Conservation (phyloP, 768 basidiomycete genomes). For the Phylloporus sp. region DNA sequence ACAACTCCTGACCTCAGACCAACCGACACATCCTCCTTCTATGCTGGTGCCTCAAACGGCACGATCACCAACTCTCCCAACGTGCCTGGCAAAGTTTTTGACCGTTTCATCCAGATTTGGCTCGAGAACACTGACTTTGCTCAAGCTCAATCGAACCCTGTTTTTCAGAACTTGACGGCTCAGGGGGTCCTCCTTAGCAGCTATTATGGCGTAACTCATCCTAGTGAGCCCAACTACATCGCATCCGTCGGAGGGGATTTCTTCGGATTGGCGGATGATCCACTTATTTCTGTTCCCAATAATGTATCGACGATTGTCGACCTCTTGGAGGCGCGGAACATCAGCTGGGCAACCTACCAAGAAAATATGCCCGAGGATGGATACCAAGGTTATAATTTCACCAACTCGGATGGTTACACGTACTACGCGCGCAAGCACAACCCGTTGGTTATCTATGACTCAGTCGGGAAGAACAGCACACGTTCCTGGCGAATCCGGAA, state of each 20-base stretch:
- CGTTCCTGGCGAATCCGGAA: conserved; percentile 48
- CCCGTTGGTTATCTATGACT: conserved; percentile 49
- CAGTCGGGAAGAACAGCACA: conserved; percentile 38
- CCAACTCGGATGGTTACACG: conserved; percentile 32
- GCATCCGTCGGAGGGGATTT: conserved; percentile 48
- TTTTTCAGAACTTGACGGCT: conserved; percentile 38
- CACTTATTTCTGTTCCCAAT: conserved; percentile 29
- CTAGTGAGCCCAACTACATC: conserved; percentile 57
- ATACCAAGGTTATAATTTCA: conserved; percentile 38
- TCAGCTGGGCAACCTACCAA: conserved; percentile 60
- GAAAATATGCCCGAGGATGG: conserved; percentile 53
- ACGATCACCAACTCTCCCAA: conserved; percentile 37
- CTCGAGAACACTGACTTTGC: conserved; percentile 60
- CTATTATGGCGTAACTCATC: conserved; percentile 49
- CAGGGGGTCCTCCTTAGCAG: conserved; percentile 48
- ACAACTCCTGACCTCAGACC: conserved; percentile 19
- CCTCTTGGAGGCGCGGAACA: conserved; percentile 50
- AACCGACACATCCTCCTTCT: conserved; percentile 34
- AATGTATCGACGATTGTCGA: conserved; percentile 60
- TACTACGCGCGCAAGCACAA: conserved; percentile 56
- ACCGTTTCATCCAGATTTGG: conserved; percentile 54
- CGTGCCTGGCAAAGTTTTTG: conserved; percentile 42
- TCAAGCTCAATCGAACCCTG: conserved; percentile 23
- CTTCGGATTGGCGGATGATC: conserved; percentile 46
- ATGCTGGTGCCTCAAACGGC: conserved; percentile 39